Evolutionary conservation across 495 filamentous ascomycete species (phyloP), one percentile per base, ranked within the genome.

Genomic region (Aspergillus olivimuriae): DNA sequence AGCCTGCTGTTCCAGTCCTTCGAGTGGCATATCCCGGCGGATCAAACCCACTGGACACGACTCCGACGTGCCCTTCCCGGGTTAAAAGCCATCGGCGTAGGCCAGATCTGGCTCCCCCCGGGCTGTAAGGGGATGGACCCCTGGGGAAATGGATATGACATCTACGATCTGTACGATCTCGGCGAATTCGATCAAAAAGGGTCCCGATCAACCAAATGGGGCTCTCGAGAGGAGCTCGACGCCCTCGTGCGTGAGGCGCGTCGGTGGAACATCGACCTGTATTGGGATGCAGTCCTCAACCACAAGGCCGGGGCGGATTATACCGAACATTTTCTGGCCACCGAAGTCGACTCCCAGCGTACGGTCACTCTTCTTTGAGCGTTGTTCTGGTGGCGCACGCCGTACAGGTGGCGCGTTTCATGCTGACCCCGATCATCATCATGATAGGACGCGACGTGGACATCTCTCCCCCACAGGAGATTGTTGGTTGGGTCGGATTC

Each of bases 181-280:
- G 84, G 84, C 24, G 84, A 89, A 52, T 89, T 87, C 50, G 75
- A 87, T 51, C 84, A 87, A 49, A 86, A 87, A 51, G 80, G 80
- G 30, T 55, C 63, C 1, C 57, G 68, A 9, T 62, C 66, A 11
- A 86, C 83, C 12, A 86, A 86, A 64, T 89, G 82, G 82, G 84
- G 84, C n/a, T 71, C 66, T 16, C 82, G 76, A 44, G 69, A 74
- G 15, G 80, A 87, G 28, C 59, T 89, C 15, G 44, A 78, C n/a
- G 58, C 64, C 6, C 55, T 89, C 31, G 57, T 65, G 5, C 51
- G 58, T 17, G 56, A 62, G n/a, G 78, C 80, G 0, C 70, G 74
- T 34, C 56, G 71, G n/a, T 39, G 70, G 18, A 71, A 70, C 1
- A 65, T 87, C 3, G 76, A 74, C 1, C 49, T 87, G 3, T 80